Evolutionary conservation across 768 basidiomycete genomes (phyloP), one percentile per base, ranked within the genome.

Genomic region (Crucibulum laeve): DNA sequence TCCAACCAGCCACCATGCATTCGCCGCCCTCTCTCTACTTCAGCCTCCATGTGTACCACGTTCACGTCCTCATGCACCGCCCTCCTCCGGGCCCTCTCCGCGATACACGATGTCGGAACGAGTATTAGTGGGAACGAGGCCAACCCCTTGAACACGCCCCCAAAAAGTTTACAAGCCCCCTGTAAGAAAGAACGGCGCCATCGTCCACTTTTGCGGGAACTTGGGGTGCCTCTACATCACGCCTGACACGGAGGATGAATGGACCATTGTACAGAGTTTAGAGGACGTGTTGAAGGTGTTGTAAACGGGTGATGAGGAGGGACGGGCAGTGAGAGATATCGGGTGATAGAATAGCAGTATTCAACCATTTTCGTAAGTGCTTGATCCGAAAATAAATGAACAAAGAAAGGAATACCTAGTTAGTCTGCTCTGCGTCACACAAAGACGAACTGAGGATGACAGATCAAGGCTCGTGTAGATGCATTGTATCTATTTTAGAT

Each of bases 161-260:
- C 63, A 68, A 38, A 62, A 58, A 40, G 71, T 92, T 19, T 98
- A 98, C 64, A 84, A 80, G 57, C 66, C 75, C 7, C 71, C 98
- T 45, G 96, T 96, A 4, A 92, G 93, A 60, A 73, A 81, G 42
- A 74, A 79, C 48, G 88, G 85, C 0, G 84, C 98, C 0, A 96
- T 99, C 11, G 91, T 99, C 6, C 71, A 94, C 41, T 98, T 80
- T 66, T 73, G 96, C 42, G 96, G 96, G 0, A 67, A 73, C 13
- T 69, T 70, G 24, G 95, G 84, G 0, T 95, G 91, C 57, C 55
- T 98, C 63, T 68, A 95, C 44, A 85, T 98, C 5, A 97, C 95
- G 2, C 71, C 98, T 10, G 96, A 96, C 0, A 89, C 80, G 5
- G 76, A 77, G 44, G 79, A 77, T 45, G 96, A 88, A 51, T 62